Evolutionary conservation across 2,329 filamentous ascomycete species (phyloP), one percentile per base, ranked within the genome.

Genomic region (Colletotrichum brevisporum): DNA sequence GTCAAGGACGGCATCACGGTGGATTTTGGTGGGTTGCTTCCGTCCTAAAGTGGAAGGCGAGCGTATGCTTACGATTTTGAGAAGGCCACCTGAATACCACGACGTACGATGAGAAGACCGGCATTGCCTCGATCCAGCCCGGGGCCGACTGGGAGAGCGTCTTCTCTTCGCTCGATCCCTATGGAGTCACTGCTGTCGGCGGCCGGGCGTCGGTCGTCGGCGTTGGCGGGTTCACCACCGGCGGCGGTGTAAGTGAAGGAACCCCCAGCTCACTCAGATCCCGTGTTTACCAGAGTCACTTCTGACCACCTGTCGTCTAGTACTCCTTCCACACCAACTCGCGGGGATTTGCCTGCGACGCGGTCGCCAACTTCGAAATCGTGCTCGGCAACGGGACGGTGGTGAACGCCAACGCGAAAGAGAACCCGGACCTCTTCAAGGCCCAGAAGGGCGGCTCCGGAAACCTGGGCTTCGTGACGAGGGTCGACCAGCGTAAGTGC

Each of bases 381-480:
- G 83, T 86, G 2, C 78, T 84, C 1, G 78, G 78, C 0, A 74
- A 79, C 53, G 83, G 84, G 5, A 62, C 69, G 1, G 77, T 86
- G 18, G 74, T 85, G 27, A 80, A 82, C 6, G 83, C 80, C 15
- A 84, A 80, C 55, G 71, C 71, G 0, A 54, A 75, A 0, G 64
- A 78, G 8, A 78, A 85, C 59, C 12, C 73, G 0, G 83, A 85
- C 47, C 77, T 86, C 1, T 86, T 77, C 74, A 80, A 79, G 63
- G 84, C 83, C 0, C 75, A 85, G 2, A 82, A 83, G 63, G 85
- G 84, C 6, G 84, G 85, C n/a, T 79, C 79, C 4, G 81, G 78
- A 51, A 86, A 86, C 73, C 80, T 84, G 52, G 83, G 82, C n/a
- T 76, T 81, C 60, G 75, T 79, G 18, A 78, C 81, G 15, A 71